Evolutionary conservation across 805 yeast genomes (phyloP), one percentile per base, ranked within the genome.

Genomic region (Kodamaea restingae): DNA sequence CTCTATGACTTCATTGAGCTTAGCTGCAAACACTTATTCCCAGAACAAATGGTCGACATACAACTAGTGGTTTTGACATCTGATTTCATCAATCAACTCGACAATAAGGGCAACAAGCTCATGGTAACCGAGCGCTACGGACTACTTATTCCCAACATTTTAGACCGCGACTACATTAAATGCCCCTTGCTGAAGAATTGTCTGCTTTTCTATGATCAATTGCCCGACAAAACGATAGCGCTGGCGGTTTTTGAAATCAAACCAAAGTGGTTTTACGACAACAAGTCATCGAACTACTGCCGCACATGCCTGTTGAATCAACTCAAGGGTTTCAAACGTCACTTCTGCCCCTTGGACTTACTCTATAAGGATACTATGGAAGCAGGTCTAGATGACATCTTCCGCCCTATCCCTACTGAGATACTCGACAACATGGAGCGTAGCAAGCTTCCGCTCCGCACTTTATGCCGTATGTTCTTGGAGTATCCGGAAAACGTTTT

Each of bases 251-350:
- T 75, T 10, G 81, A 79, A 46, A 62, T 78, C 47, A 79, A 79
- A 51, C 85, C 85, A 1, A 79, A 79, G 54, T 79, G 84, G 84
- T 61, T 80, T 10, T 52, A 61, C 22, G 74, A 67, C 45, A 70
- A 76, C 27, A 63, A 60, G 11, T 51, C 52, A 26, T 67, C 76
- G 3, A 44, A 55, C 34, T 64, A 68, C 18, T 79, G 85, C 48
- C 58, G 85, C 5, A 79, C 81, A 3, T 79, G 85, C 49, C 81
- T 81, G 41, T 58, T 76, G 29, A 64, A 67, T 41, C 60, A 55
- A 22, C 43, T 56, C 34, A 62, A 68, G 22, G 57, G 56, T 1
- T 51, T 55, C 10, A 36, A 47, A 4, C 49, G 65, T 6, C 65
- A 69, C 36, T 73, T 71, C 49, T 78, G 84, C 48, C 73, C 79